Evolutionary conservation across 176 grass and related monocot species (phyloP).

Genomic region (Carex kokanica): DNA sequence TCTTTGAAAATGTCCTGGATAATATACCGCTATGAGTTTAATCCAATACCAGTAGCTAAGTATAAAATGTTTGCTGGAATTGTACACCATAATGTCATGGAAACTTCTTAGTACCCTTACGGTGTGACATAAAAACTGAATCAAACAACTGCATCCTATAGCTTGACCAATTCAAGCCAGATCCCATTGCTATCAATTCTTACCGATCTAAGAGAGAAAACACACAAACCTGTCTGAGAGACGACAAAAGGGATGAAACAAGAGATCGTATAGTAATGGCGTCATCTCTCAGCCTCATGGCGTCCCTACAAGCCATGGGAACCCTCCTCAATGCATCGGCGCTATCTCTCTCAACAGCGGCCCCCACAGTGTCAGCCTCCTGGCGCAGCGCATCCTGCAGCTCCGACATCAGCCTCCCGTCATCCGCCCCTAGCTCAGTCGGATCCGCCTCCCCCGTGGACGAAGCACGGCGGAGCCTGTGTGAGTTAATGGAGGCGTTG

Average conservation of each 20-base stretch:
- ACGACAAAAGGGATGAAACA: slow-evolving; percentile 58
- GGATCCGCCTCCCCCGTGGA: not conserved
- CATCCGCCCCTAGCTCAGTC: slow-evolving; percentile 35
- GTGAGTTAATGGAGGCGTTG: slow-evolving; percentile 46
- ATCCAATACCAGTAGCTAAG: not conserved
- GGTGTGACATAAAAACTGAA: not conserved
- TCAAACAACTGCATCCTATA: not conserved
- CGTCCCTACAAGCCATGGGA: slow-evolving; percentile 82
- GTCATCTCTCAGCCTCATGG: slow-evolving; percentile 81
- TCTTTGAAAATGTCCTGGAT: not conserved
- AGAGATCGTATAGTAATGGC: slow-evolving; percentile 61
- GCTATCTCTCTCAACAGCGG: slow-evolving; percentile 77
- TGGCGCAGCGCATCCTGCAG: slow-evolving; percentile 84
- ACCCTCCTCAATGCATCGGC: slow-evolving; percentile 83
- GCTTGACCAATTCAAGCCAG: not conserved
- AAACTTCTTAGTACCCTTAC: not conserved
- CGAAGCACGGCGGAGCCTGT: slow-evolving; percentile 8
- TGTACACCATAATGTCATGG: not conserved
- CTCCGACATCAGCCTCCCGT: slow-evolving; percentile 65
- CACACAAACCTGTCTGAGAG: slow-evolving; percentile 48
- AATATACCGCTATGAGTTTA: not conserved
- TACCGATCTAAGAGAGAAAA: slow-evolving; percentile 37
- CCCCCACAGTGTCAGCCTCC: slow-evolving; percentile 65
- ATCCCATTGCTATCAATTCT: not conserved
- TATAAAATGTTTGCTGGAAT: not conserved